Conservation (phyloP, 2,329 filamentous ascomycete species). For the Fusarium sp. region DNA sequence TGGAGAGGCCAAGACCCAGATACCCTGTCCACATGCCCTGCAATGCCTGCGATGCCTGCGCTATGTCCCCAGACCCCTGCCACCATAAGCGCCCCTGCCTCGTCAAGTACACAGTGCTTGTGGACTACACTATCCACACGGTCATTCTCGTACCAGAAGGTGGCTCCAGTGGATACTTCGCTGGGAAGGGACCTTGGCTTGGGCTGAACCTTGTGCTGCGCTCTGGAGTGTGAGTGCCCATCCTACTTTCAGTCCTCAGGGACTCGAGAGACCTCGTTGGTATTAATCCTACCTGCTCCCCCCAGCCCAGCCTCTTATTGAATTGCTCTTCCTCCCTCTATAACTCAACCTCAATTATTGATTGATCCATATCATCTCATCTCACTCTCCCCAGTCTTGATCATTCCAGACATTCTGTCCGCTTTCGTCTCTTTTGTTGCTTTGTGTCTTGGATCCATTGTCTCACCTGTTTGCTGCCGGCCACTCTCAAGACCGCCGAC, state of each 20-base stretch:
- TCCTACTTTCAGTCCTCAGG: constrained; percentile 22
- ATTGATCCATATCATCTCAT: constrained; percentile 15
- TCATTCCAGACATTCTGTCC: constrained; percentile 35
- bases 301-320: constrained; percentile 27
- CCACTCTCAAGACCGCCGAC: constrained; percentile 34
- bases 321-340: constrained; percentile 25
- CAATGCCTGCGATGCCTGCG: constrained; percentile 13
- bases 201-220: constrained; percentile 33
- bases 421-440: constrained; percentile 42
- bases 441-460: constrained; percentile 39
- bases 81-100: constrained; percentile 34
- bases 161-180: constrained; percentile 37
- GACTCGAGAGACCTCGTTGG: constrained; percentile 26
- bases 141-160: constrained; percentile 41
- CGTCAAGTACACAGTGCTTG: constrained; percentile 38
- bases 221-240: constrained; percentile 16
- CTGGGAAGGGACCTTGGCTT: constrained; percentile 33
- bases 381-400: constrained; percentile 6
- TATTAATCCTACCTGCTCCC: constrained; percentile 37
- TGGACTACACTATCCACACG: not conserved
- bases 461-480: constrained; percentile 34
- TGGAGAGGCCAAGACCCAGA: constrained; percentile 9
- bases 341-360: constrained; percentile 31
- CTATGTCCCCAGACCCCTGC: constrained; percentile 21
- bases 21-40: constrained; percentile 23